Evolutionary conservation across 2,329 filamentous ascomycete genomes (phyloP), one percentile per base, ranked within the genome.

Genomic region (Pezicula rhizophila): DNA sequence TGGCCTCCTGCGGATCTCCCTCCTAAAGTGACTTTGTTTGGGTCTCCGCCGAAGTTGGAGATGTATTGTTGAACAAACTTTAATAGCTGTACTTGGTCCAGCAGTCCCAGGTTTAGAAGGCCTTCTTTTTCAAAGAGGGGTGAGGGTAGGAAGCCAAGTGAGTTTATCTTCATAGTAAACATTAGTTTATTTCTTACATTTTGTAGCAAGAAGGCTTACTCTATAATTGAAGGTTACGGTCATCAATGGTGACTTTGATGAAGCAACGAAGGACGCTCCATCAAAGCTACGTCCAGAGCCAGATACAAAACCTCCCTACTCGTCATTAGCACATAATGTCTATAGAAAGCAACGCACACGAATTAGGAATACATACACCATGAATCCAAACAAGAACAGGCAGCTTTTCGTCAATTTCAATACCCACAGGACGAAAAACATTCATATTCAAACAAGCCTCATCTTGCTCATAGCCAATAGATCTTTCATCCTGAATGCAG

Each of bases 21-120:
- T 67, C 71, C 70, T 2, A 69, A 70, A 2, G 67, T 73, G 3
- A 76, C 69, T 1, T 60, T 51, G 8, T 53, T 57, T 2, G 65
- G 61, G 47, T 76, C 68, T 12, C 74, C 74, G 8, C 69, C 68
- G 1, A 76, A 52, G 1, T 70, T 59, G 8, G 51, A 33, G 42
- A 75, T 70, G 51, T 74, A 64, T 43, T 70, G 58, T 45, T 70
- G 66, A 1, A 74, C 69, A 72, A 42, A 42, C 14, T 42, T 23
- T 11, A 42, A 17, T n/a, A 26, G 23, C 10, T 23, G 39, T 25
- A 11, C 15, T n/a, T 42, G 39, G 23, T 42, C 39, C 8, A 42
- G 39, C 12, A 42, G 23, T 20, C 39, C 39, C 10, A 42, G 39
- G 23, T 42, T 42, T 11, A 42, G 39, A 11, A 42, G 39, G 8